These are phyloP conservation scores for Centrapalus pauciflorus DNA, from an alignment of 129 eudicot species.

Conservation along the genomic window DNA sequence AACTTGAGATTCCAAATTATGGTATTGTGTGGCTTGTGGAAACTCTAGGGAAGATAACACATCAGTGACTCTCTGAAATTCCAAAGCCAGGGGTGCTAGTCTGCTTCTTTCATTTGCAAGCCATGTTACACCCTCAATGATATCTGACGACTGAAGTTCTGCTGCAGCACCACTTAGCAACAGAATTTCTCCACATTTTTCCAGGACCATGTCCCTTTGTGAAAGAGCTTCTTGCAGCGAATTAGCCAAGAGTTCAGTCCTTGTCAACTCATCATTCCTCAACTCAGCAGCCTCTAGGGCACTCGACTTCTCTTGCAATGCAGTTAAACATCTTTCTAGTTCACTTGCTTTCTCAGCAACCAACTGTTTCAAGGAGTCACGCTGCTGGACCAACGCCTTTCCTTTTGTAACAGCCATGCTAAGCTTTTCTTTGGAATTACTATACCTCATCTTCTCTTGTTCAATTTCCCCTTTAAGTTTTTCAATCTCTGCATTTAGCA, in stretches of 20 bases:
- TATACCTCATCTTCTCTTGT: slow-evolving; percentile 69
- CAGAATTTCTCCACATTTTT: slow-evolving; percentile 55
- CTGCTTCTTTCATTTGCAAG: too few species aligned
- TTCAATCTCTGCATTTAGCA: slow-evolving; percentile 47
- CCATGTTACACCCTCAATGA: too few species aligned
- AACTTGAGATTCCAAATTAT: slow-evolving; percentile 50
- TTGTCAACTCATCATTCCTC: slow-evolving; percentile 43
- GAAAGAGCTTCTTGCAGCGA: slow-evolving; percentile 61
- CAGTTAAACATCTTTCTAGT: slow-evolving; percentile 47
- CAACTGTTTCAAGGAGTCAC: slow-evolving; percentile 81
- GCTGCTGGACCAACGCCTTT: slow-evolving; percentile 88
- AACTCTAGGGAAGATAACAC: too few species aligned
- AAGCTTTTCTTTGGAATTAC: slow-evolving; percentile 86
- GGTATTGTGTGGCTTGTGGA: slow-evolving; percentile 48
- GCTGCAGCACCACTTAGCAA: slow-evolving; percentile 22
- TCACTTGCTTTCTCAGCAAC: slow-evolving; percentile 76
- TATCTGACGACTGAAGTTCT: too few species aligned
- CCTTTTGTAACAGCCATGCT: slow-evolving; percentile 96
- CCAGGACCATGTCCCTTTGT: slow-evolving; percentile 52
- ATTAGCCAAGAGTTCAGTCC: slow-evolving; percentile 41
- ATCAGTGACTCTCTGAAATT: slow-evolving; percentile 33
- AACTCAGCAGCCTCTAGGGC: slow-evolving; percentile 66
- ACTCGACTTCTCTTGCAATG: slow-evolving; percentile 68
- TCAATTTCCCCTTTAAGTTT: slow-evolving; percentile 69
- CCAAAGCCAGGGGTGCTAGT: slow-evolving; percentile 2